Percentiles rank a stretch among this genome's conserved stretches.
These are phyloP conservation scores for Pseudogymnoascus sp. DNA, from an alignment of 2,329 filamentous ascomycete species.

Conservation along the genomic window DNA sequence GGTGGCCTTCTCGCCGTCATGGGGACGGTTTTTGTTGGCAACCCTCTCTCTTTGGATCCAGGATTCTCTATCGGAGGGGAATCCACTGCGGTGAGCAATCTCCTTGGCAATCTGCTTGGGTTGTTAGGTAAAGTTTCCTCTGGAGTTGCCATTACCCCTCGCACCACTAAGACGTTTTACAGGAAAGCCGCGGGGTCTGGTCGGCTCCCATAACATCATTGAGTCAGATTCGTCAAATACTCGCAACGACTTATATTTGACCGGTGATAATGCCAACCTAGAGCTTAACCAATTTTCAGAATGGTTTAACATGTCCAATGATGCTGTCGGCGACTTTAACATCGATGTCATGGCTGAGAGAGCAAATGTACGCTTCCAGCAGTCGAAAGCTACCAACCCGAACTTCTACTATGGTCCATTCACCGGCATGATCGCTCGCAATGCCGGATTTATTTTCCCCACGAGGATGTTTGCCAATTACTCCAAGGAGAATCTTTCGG, in stretches of 20 bases:
- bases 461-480: conserved; percentile 30
- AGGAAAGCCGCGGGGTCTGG: conserved; percentile 24
- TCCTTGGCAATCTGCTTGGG: conserved; percentile 15
- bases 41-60: conserved; percentile 38
- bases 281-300: conserved; percentile 46
- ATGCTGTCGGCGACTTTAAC: conserved; percentile 20
- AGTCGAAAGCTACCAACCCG: conserved; percentile 44
- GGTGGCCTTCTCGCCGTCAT: conserved; percentile 36
- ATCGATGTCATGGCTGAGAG: conserved; percentile 20
- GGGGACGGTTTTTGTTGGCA: conserved; percentile 40
- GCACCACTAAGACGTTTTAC: neutral
- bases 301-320: conserved; percentile 35
- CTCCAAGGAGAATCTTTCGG: conserved; percentile 24
- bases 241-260: conserved; percentile 24
- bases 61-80: conserved; percentile 39
- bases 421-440: conserved; percentile 37
- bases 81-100: conserved; percentile 9
- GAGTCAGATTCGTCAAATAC: conserved; percentile 26
- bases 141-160: neutral
- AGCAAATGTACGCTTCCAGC: conserved; percentile 36
- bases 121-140: neutral
- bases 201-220: conserved; percentile 26
- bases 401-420: conserved; percentile 49
- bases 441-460: conserved; percentile 28
- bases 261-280: conserved; percentile 40